These are phyloP conservation scores for Saccharomyces hybrid DNA, from an alignment of 1,139 yeast species.

Conservation along the genomic window DNA sequence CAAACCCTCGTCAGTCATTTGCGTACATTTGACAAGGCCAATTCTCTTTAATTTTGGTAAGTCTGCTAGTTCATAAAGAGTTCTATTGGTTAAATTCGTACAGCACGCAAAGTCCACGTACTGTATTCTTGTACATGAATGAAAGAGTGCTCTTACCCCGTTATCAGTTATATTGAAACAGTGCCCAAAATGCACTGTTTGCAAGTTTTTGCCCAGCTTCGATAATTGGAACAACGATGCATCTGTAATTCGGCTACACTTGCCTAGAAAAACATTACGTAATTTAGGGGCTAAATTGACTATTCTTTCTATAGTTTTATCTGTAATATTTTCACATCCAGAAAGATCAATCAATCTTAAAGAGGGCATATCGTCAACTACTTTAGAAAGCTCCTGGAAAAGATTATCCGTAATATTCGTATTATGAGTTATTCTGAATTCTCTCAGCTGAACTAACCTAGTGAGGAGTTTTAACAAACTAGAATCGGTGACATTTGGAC, in stretches of 20 bases:
- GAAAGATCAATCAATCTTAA: constrained; percentile 81
- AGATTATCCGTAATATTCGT: constrained; percentile 54
- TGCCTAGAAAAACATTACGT: constrained; percentile 81
- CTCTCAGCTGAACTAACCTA: constrained; percentile 65
- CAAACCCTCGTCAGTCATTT: constrained; percentile 83
- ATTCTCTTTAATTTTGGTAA: constrained; percentile 81
- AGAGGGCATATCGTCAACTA: constrained; percentile 36
- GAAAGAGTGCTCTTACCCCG: constrained; percentile 70
- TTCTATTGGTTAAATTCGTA: constrained; percentile 76
- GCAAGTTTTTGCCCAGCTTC: constrained; percentile 70
- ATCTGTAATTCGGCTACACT: constrained; percentile 85
- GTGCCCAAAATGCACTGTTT: constrained; percentile 90
- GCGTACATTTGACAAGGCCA: constrained; percentile 85
- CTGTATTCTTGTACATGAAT: constrained; percentile 77
- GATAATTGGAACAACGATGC: constrained; percentile 67
- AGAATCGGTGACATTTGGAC: constrained; percentile 63
- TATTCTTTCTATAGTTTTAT: constrained; percentile 64
- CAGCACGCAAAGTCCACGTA: constrained; percentile 96
- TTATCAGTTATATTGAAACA: constrained; percentile 85
- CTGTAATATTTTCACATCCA: constrained; percentile 76
- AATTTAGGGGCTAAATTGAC: constrained; percentile 75
- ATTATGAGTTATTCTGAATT: constrained; percentile 74
- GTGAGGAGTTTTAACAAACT: constrained; percentile 56
- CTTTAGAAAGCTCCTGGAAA: constrained; percentile 30
- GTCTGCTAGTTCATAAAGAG: constrained; percentile 68